These are phyloP conservation scores for Xanthoceras sorbifolium DNA, from an alignment of 345 rosid genomes.

Conservation along the genomic window DNA sequence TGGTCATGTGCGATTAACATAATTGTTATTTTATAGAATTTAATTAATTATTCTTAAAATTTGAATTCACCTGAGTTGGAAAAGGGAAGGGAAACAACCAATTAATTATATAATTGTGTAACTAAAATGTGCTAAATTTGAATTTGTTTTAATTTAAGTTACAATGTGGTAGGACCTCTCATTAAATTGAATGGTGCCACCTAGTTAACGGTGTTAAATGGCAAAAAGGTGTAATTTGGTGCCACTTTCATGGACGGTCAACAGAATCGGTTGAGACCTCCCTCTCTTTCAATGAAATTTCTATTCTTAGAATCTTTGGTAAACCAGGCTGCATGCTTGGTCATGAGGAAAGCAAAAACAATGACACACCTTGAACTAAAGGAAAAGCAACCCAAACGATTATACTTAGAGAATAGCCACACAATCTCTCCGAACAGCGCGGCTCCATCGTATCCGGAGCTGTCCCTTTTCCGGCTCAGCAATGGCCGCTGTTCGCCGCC, in stretches of 20 bases:
- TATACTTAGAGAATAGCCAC: slow-evolving; percentile 23
- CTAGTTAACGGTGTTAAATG: neutral
- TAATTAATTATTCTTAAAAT: neutral
- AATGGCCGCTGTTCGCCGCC: slow-evolving; percentile 56
- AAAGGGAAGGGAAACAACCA: no score
- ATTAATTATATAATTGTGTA: neutral
- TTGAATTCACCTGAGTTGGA: neutral
- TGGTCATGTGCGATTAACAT: neutral
- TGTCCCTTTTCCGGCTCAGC: slow-evolving; percentile 29
- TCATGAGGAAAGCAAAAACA: slow-evolving; percentile 6
- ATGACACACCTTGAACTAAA: slow-evolving; percentile 32
- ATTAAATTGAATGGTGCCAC: neutral
- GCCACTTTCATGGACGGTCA: slow-evolving; percentile 14
- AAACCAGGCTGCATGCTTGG: slow-evolving; percentile 5
- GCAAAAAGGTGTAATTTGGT: neutral
- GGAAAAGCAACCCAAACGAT: slow-evolving; percentile 19
- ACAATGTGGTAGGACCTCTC: no score
- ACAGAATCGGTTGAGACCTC: neutral
- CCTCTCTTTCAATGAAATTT: neutral
- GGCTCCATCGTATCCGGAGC: slow-evolving; percentile 40
- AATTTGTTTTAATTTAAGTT: neutral
- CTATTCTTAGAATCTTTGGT: slow-evolving; percentile 45
- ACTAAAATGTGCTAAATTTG: neutral
- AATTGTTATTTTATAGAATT: no score
- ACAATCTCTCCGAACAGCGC: slow-evolving; percentile 47